Conservation (phyloP, 2,329 filamentous ascomycete genomes). For the Xylaria sp. region DNA sequence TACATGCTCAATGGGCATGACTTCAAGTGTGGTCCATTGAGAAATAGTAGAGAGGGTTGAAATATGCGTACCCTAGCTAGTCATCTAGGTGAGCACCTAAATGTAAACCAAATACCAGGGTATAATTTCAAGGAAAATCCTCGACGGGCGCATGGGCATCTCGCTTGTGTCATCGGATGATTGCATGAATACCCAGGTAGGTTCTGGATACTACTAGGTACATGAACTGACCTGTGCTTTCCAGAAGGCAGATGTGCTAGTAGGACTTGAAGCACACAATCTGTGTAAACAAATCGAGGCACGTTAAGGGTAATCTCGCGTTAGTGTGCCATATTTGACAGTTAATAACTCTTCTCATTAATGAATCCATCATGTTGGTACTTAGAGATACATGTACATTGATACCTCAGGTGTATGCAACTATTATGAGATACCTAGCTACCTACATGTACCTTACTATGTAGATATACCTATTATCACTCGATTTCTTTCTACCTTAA, state of each 20-base stretch:
- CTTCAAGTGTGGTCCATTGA: background rate
- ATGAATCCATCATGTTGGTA: background rate
- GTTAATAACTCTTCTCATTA: too few relatives aligned
- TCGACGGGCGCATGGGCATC: background rate
- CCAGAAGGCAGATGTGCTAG: background rate
- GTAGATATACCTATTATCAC: background rate
- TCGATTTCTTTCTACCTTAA: background rate
- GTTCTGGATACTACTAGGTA: too few relatives aligned
- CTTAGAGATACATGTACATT: background rate
- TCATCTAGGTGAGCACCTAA: too few relatives aligned
- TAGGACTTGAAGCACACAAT: background rate
- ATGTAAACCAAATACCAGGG: background rate
- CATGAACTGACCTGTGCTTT: background rate
- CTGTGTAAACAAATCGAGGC: background rate
- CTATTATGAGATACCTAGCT: background rate
- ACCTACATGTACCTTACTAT: background rate
- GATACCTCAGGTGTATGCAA: background rate
- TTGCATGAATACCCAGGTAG: too few relatives aligned
- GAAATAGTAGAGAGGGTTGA: background rate
- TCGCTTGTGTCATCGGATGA: too few relatives aligned
- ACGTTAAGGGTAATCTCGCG: background rate
- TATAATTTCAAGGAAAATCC: background rate
- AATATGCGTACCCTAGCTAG: background rate
- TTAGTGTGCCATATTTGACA: background rate
- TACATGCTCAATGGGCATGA: background rate